These are phyloP conservation scores for Hemerocallis citrina DNA, from an alignment of 106 monocot species.

Conservation along the genomic window DNA sequence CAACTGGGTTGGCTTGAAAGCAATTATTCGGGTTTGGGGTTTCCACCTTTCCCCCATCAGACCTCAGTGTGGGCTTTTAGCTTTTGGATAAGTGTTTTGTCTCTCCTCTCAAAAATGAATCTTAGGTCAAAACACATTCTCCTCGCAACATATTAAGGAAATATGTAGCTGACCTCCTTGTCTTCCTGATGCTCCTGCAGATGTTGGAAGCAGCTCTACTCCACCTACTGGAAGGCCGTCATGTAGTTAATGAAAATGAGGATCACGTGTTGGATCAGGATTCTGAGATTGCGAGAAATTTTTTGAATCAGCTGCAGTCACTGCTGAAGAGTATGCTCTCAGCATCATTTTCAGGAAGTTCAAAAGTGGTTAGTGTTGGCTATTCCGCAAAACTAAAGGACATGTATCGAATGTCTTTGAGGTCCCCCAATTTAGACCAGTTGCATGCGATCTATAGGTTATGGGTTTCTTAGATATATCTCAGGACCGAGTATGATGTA, in stretches of 20 bases:
- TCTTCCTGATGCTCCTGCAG: too few relatives aligned
- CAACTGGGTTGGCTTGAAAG: too few relatives aligned
- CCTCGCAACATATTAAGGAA: too few relatives aligned
- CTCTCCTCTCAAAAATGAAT: too few relatives aligned
- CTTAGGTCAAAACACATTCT: too few relatives aligned
- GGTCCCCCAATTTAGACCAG: conserved; percentile 36
- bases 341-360: conserved; percentile 18
- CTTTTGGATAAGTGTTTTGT: too few relatives aligned
- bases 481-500: too few relatives aligned
- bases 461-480: conserved; percentile 47
- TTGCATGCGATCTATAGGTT: conserved; percentile 48
- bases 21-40: too few relatives aligned
- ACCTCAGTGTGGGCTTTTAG: too few relatives aligned
- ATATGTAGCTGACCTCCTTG: too few relatives aligned
- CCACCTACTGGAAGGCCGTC: conserved; percentile 62
- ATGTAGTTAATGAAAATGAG: conserved; percentile 29
- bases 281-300: conserved; percentile 29
- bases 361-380: conserved; percentile 15
- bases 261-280: conserved; percentile 12
- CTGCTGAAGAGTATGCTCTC: conserved; percentile 69
- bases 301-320: conserved; percentile 58
- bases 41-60: too few relatives aligned
- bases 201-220: conserved; percentile 59
- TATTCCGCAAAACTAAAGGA: conserved; percentile 57
- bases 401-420: conserved; percentile 80